Evolutionary conservation across 768 basidiomycete species (phyloP), one percentile per base, ranked within the genome.

Genomic region (Suillus discolor): DNA sequence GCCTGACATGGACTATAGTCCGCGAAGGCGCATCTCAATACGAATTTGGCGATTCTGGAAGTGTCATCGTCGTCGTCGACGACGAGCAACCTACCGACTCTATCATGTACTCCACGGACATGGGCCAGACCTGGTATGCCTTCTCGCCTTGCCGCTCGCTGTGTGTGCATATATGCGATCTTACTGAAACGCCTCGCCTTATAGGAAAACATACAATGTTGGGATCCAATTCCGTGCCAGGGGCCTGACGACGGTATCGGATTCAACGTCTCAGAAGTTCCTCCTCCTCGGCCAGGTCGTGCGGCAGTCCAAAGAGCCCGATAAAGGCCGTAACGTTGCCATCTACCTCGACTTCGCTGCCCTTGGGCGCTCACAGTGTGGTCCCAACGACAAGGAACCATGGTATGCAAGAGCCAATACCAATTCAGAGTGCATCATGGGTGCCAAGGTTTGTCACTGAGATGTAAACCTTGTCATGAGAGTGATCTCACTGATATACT

Each of bases 251-350:
- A 97, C 95, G 4, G 85, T 98, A 6, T 93, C 94, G 0, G 97
- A 99, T 70, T 94, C 94, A 15, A 98, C 97, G 0, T 96, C 94
- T 0, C 97, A 97, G 74, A 98, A 97, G 77, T 98, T 99, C 81
- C 73, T 99, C 11, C 82, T 99, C 9, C 83, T 97, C 31, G 97
- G 91, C 6, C 89, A 91, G 66, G 82, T 95, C 15, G 79, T 86
- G 2, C 85, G 89, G 25, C 77, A 82, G 15, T 88, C 93, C 62
- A 81, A 86, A 70, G 80, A 75, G 36, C 73, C 77, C n/a, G 79
- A 78, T 0, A 73, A 82, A 1, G 89, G 89, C 12, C 83, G 87
- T 0, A 89, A 91, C 67, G 93, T 87, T 1, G 78, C 90, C 15
- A 84, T 97, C 39, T 87, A 85, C 75, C 83, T 99, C 45, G 96